Percentiles rank a stretch among this genome's conserved stretches.
phyloP scores from a whole-genome alignment of 805 yeast genomes.

The Ogataea methanolica region DNA sequence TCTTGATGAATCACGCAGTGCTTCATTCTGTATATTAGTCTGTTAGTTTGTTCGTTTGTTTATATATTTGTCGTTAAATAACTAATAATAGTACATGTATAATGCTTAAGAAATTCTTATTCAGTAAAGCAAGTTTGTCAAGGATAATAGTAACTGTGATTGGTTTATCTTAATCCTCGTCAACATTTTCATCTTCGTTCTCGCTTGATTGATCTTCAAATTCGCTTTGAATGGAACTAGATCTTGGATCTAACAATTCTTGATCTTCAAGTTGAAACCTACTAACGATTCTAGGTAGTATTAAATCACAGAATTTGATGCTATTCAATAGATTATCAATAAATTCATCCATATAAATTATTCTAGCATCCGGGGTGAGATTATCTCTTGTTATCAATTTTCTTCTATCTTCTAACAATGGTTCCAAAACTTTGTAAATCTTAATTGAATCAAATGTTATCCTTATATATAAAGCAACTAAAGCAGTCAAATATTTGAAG shows the following conservation, averaged over 20 bases:
- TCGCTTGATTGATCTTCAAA: conserved; percentile 26
- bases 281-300: conserved; percentile 57
- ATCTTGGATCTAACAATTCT: conserved; percentile 36
- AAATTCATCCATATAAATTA: conserved; percentile 67
- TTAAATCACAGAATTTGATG: conserved; percentile 65
- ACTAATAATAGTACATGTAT: no score
- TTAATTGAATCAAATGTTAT: conserved; percentile 38
- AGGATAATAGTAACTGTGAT: no score
- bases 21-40: no score
- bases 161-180: no score
- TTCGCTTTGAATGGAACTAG: conserved; percentile 32
- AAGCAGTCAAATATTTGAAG: conserved; percentile 72
- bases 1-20: no score
- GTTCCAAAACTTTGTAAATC: conserved; percentile 50
- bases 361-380: conserved; percentile 32
- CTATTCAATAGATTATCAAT: conserved; percentile 55
- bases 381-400: conserved; percentile 50
- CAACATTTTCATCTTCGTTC: conserved; percentile 4
- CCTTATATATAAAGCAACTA: conserved; percentile 64
- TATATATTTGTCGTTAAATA: no score
- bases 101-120: no score
- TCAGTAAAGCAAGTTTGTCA: no score
- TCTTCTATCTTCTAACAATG: conserved; percentile 59
- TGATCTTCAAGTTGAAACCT: conserved; percentile 39
- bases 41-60: no score